Evolutionary conservation across 495 filamentous ascomycete genomes (phyloP).

Genomic region (Aspergillus asperescens): DNA sequence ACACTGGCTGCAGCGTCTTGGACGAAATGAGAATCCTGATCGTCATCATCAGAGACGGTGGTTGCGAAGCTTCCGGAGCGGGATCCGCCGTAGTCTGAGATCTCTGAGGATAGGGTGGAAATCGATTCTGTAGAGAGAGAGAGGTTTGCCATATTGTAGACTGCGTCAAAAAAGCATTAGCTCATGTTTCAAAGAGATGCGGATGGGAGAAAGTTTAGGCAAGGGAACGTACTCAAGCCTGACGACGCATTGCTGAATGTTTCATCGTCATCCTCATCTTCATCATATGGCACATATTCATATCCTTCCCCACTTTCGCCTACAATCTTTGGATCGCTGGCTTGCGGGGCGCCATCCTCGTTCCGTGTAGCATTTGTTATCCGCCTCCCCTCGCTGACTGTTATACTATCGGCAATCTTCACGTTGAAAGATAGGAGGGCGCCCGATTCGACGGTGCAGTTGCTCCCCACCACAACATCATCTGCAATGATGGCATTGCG

Average conservation of each 20-base stretch:
- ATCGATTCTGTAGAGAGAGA: slow-evolving; percentile 74
- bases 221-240: slow-evolving; percentile 43
- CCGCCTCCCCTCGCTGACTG: slow-evolving; percentile 44
- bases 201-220: slow-evolving; percentile 8
- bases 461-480: slow-evolving; percentile 62
- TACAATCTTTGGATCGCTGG: slow-evolving; percentile 46
- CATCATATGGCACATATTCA: slow-evolving; percentile 45
- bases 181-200: slow-evolving; percentile 25
- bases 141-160: slow-evolving; percentile 64
- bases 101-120: slow-evolving; percentile 59
- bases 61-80: slow-evolving; percentile 50
- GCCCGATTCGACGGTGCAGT: slow-evolving; percentile 61
- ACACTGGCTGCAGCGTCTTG: slow-evolving; percentile 80
- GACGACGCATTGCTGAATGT: slow-evolving; percentile 44
- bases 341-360: slow-evolving; percentile 37
- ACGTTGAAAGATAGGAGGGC: slow-evolving; percentile 78
- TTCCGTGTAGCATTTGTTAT: slow-evolving; percentile 52
- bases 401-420: slow-evolving; percentile 57
- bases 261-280: slow-evolving; percentile 49
- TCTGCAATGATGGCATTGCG: slow-evolving; percentile 71
- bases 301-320: slow-evolving; percentile 44
- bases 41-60: slow-evolving; percentile 53
- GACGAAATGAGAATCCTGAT: slow-evolving; percentile 69
- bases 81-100: slow-evolving; percentile 37
- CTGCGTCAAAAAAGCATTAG: slow-evolving; percentile 30